phyloP scores from a whole-genome alignment of 306 rosid genomes.

The Cucurbita argyrosperma region DNA sequence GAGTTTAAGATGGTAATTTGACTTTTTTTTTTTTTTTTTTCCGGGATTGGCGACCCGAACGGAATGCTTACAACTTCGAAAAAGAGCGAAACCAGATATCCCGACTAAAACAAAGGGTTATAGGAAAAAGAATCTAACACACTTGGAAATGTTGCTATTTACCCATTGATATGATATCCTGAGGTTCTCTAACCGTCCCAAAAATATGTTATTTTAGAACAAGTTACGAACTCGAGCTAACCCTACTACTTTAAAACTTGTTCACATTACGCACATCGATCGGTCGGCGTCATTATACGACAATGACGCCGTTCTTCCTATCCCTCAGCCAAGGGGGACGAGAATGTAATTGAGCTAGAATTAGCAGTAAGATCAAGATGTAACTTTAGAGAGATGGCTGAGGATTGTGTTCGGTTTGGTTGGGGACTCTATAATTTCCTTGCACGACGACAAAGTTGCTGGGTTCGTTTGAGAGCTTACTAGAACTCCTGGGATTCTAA shows the following conservation, averaged over 20 bases:
- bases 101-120: background rate
- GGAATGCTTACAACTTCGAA: background rate
- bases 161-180: background rate
- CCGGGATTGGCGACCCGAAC: background rate
- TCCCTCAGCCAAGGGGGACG: constrained; percentile 11
- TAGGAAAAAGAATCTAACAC: background rate
- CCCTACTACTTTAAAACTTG: constrained; percentile 4
- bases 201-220: background rate
- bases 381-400: constrained; percentile 20
- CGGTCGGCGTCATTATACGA: constrained; percentile 5
- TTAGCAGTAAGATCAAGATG: constrained; percentile 15
- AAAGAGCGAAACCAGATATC: background rate
- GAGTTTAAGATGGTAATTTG: too few species aligned
- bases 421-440: constrained; percentile 3
- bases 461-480: constrained; percentile 8
- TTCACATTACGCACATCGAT: constrained; percentile 10
- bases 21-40: too few species aligned
- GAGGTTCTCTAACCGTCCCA: background rate
- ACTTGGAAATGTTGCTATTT: background rate
- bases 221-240: background rate
- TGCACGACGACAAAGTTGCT: background rate
- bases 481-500: constrained; percentile 69
- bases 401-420: constrained; percentile 3
- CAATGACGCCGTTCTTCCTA: background rate
- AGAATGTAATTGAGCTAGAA: constrained; percentile 16